Evolutionary conservation across 1,284 basidiomycete genomes (phyloP).

Genomic region (Erythrobasidium hasegawianum): DNA sequence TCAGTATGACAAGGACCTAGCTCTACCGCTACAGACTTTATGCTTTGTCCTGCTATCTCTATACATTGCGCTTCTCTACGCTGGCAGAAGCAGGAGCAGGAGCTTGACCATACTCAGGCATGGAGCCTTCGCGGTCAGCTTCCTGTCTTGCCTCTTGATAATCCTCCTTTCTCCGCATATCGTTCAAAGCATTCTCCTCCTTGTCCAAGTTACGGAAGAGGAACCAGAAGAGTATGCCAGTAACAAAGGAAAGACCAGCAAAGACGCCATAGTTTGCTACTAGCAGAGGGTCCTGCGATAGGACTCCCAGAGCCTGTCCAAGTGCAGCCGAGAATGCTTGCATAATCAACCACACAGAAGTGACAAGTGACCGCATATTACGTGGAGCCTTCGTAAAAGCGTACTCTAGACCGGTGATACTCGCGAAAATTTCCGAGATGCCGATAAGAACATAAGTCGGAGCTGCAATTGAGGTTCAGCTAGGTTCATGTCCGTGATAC

Average conservation of each 20-base stretch:
- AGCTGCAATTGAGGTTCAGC: neutral
- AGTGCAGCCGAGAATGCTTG: slow-evolving; percentile 50
- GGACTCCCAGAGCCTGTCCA: slow-evolving; percentile 57
- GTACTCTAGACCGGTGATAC: slow-evolving; percentile 73
- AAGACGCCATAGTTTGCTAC: slow-evolving; percentile 56
- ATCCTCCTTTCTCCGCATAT: slow-evolving; percentile 34
- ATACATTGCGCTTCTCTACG: too few species aligned
- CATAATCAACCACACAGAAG: slow-evolving; percentile 45
- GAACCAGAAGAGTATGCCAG: slow-evolving; percentile 61
- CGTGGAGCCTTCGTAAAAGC: slow-evolving; percentile 70
- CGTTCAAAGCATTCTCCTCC: slow-evolving; percentile 41
- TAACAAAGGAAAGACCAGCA: slow-evolving; percentile 55
- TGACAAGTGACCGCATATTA: slow-evolving; percentile 51
- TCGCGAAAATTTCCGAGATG: slow-evolving; percentile 66
- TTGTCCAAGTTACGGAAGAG: slow-evolving; percentile 51
- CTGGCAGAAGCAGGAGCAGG: slow-evolving; percentile 25
- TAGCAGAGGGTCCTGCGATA: slow-evolving; percentile 55
- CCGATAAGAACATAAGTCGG: slow-evolving; percentile 50
- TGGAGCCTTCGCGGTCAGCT: too few species aligned
- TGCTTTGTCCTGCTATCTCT: too few species aligned
- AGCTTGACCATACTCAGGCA: slow-evolving; percentile 17
- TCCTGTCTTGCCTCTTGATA: neutral
- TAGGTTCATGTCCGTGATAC: too few species aligned
- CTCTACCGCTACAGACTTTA: too few species aligned
- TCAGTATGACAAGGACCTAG: too few species aligned